Evolutionary conservation across 208 protist species (phyloP).

Genomic region (Acanthamoeba sp.): DNA sequence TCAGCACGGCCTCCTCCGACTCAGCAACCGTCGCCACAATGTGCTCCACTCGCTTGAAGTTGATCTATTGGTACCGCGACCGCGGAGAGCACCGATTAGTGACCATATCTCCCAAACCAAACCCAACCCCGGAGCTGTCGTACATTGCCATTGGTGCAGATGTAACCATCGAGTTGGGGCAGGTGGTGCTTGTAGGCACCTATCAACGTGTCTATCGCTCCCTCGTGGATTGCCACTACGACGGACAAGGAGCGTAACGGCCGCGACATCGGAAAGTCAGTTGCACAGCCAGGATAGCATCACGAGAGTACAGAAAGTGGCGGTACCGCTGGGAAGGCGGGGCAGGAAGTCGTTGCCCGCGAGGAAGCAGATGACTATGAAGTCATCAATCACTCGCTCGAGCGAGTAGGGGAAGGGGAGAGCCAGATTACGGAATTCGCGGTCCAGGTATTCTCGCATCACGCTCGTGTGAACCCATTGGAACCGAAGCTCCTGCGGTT

Average conservation of each 20-base stretch:
- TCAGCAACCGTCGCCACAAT: background rate
- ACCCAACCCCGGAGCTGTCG: background rate
- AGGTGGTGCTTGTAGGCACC: conserved; percentile 31
- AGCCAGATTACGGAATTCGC: conserved; percentile 88
- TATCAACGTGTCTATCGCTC: conserved; percentile 3
- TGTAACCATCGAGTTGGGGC: conserved; percentile 35
- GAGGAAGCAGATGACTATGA: conserved; percentile 98
- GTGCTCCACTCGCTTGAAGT: conserved; percentile 8
- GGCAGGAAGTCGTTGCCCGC: conserved; percentile 99
- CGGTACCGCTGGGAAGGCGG: conserved; percentile 89
- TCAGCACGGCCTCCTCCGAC: background rate
- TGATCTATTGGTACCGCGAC: background rate
- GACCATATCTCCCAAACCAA: no score
- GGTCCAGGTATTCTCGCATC: conserved; percentile 96
- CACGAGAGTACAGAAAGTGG: background rate
- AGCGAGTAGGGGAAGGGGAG: conserved; percentile 87
- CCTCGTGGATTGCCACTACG: conserved; percentile 28
- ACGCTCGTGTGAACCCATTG: conserved; percentile 92
- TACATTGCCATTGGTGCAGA: conserved; percentile 27
- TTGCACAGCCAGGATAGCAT: background rate
- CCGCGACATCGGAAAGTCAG: background rate
- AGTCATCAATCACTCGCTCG: conserved; percentile 97
- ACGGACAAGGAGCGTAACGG: background rate
- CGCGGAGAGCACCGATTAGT: background rate
- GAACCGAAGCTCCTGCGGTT: conserved; percentile 84